A percentile compares a stretch with the other conserved stretches of the same genome.
Conservation (phyloP, 345 rosid species). For the Kandelia obovata region DNA sequence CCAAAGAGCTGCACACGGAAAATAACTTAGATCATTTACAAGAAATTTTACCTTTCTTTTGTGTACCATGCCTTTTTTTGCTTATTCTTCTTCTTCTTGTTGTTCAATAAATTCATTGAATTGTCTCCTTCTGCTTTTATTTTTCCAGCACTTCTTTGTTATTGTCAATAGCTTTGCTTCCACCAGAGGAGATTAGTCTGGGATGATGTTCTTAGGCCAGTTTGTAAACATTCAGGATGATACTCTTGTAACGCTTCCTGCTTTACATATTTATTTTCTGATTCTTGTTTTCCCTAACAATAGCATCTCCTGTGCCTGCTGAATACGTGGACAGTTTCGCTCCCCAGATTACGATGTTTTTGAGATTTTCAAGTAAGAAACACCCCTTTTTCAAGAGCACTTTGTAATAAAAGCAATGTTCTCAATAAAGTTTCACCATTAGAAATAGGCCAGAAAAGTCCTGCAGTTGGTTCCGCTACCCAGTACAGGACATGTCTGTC, state of each 20-base stretch:
- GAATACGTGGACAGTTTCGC: too few species aligned
- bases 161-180: background rate
- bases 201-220: background rate
- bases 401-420: too few species aligned
- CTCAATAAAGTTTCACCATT: too few species aligned
- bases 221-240: background rate
- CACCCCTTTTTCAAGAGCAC: too few species aligned
- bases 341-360: too few species aligned
- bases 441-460: too few species aligned
- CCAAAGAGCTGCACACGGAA: slow-evolving; percentile 71
- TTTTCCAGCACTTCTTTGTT: background rate
- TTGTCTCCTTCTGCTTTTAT: slow-evolving; percentile 10
- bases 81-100: background rate
- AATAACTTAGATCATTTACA: slow-evolving; percentile 16
- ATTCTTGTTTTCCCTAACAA: too few species aligned
- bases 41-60: background rate
- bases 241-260: background rate
- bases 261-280: background rate
- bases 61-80: background rate
- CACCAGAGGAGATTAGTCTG: background rate
- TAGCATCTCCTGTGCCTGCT: too few species aligned
- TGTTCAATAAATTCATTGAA: slow-evolving; percentile 46
- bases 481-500: too few species aligned
- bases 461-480: too few species aligned
- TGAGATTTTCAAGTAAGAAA: too few species aligned